Evolutionary conservation across 129 eudicot species (phyloP).

Genomic region (Artemisia tridentata): DNA sequence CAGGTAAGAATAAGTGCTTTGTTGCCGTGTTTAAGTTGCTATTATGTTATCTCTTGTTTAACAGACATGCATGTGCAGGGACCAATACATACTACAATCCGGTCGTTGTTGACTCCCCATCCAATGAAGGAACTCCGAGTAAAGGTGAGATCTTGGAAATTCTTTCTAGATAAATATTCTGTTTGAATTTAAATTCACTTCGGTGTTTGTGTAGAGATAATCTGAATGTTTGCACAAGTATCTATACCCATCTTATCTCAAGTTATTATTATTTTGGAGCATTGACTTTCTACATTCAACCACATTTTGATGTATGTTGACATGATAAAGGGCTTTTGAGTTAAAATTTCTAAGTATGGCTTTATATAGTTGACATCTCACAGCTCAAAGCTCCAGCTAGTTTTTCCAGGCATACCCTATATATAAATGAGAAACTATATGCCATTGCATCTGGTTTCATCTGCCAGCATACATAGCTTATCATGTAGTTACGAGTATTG

Average conservation of each 20-base stretch:
- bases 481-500: background rate
- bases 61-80: conserved; percentile 48
- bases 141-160: conserved; percentile 47
- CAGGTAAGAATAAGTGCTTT: conserved; percentile 53
- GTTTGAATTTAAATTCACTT: too few species aligned
- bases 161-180: too few species aligned
- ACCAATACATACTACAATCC: conserved; percentile 73
- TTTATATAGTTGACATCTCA: too few species aligned
- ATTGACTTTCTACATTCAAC: background rate
- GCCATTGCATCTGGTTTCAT: background rate
- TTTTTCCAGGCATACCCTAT: background rate
- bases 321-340: background rate
- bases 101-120: conserved; percentile 91
- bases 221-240: background rate
- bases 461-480: background rate
- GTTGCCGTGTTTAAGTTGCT: conserved; percentile 1
- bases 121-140: conserved; percentile 98
- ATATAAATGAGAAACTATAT: background rate
- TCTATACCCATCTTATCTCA: background rate
- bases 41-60: conserved; percentile 17
- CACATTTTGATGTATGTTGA: conserved; percentile 1
- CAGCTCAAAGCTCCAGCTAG: too few species aligned
- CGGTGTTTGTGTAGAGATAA: too few species aligned
- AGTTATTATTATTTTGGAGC: conserved; percentile 1
- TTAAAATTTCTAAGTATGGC: background rate